Evolutionary conservation across 306 rosid genomes (phyloP).

Genomic region (Prunus persica): Prunus_persica_NCBIv2 NC_034015.1:10032501-10033000

Average conservation of each 20-base stretch:
- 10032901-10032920: slow-evolving; percentile 99
- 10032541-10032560: slow-evolving; percentile 87
- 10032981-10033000: slow-evolving; percentile 96
- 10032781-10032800: slow-evolving; percentile 98
- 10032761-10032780: slow-evolving; percentile 94
- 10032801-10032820: slow-evolving; percentile 99
- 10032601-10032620: slow-evolving; percentile 90
- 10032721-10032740: slow-evolving; percentile 93
- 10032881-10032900: slow-evolving; percentile 96
- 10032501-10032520: slow-evolving; percentile 88
- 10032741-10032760: slow-evolving; percentile 91
- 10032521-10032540: slow-evolving; percentile 74
- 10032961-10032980: slow-evolving; percentile 99
- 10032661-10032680: slow-evolving; percentile 99
- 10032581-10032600: slow-evolving; percentile 96
- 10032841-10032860: slow-evolving; percentile 96
- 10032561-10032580: slow-evolving; percentile 97
- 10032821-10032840: slow-evolving; percentile 96
- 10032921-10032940: slow-evolving; percentile 94
- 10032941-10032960: slow-evolving; percentile 96
- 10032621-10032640: slow-evolving; percentile 87
- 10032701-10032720: slow-evolving; percentile 98
- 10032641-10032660: slow-evolving; percentile 97
- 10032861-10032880: slow-evolving; percentile 89
- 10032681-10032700: slow-evolving; percentile 95